phyloP scores from a whole-genome alignment of 1,139 yeast genomes.

The Cylindricascospora bacillispora region DNA sequence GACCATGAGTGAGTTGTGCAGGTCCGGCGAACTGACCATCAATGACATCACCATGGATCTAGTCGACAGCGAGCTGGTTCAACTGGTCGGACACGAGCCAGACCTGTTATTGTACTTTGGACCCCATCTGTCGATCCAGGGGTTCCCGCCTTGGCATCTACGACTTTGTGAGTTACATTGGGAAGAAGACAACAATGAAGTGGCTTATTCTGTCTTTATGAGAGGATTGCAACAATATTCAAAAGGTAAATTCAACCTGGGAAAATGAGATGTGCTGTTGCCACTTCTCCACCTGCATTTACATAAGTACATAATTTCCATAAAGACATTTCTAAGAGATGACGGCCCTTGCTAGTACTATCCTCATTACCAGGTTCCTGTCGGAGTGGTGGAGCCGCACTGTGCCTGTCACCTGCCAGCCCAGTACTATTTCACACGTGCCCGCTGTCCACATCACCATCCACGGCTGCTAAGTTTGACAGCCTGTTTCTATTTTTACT shows the following conservation, averaged over 20 bases:
- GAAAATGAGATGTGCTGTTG: slow-evolving; percentile 47
- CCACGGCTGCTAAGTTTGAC: too few species aligned
- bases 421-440: too few species aligned
- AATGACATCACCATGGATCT: slow-evolving; percentile 61
- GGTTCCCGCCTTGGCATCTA: slow-evolving; percentile 97
- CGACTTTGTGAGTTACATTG: slow-evolving; percentile 82
- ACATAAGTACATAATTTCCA: too few species aligned
- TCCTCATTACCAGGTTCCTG: background rate
- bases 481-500: too few species aligned
- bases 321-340: too few species aligned
- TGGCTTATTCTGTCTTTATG: slow-evolving; percentile 72
- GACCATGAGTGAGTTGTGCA: slow-evolving; percentile 70
- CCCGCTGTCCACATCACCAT: too few species aligned
- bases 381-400: too few species aligned
- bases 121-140: slow-evolving; percentile 79
- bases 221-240: slow-evolving; percentile 74
- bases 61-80: slow-evolving; percentile 62
- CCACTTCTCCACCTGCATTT: background rate
- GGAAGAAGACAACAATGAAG: slow-evolving; percentile 74
- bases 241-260: slow-evolving; percentile 74
- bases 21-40: slow-evolving; percentile 45
- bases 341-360: slow-evolving; percentile 2
- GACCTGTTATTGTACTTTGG: slow-evolving; percentile 76
- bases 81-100: slow-evolving; percentile 80
- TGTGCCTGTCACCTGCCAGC: too few species aligned